A percentile compares a stretch with the other conserved stretches of the same genome.
Conservation (phyloP, 2,329 filamentous ascomycete genomes). For the Fusarium compactum region DNA sequence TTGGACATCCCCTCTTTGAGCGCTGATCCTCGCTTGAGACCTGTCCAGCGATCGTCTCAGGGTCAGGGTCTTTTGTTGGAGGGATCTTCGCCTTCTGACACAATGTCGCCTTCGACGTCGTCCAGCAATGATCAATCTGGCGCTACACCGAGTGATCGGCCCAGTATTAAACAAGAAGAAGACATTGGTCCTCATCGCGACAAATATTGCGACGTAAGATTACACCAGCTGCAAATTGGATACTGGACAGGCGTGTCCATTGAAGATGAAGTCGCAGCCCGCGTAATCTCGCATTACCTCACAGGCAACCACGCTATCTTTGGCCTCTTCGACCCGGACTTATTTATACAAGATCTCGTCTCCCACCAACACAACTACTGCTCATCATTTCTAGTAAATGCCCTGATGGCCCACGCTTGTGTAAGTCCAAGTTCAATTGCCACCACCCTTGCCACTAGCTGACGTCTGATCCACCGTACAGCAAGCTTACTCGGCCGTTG, state of each 20-base stretch:
- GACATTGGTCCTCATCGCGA: background rate
- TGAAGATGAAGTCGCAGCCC: slow-evolving; percentile 47
- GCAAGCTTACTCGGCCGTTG: slow-evolving; percentile 28
- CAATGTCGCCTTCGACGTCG: slow-evolving; percentile 20
- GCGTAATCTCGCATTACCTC: slow-evolving; percentile 51
- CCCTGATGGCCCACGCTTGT: slow-evolving; percentile 51
- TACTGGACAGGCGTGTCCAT: slow-evolving; percentile 52
- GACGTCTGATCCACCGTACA: slow-evolving; percentile 1
- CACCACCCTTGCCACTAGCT: slow-evolving; percentile 2
- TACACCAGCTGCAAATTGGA: slow-evolving; percentile 35
- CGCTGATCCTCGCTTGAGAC: slow-evolving; percentile 9
- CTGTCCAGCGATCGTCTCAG: background rate
- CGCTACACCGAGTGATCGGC: slow-evolving; percentile 15
- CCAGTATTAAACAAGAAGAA: slow-evolving; percentile 3
- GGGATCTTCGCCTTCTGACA: slow-evolving; percentile 24
- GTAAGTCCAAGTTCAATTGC: slow-evolving; percentile 38
- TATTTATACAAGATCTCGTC: slow-evolving; percentile 52
- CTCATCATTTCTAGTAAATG: slow-evolving; percentile 50
- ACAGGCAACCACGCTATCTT: slow-evolving; percentile 52
- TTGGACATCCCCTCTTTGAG: slow-evolving; percentile 21
- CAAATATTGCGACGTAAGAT: slow-evolving; percentile 11
- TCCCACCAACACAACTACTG: slow-evolving; percentile 43
- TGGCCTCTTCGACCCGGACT: slow-evolving; percentile 51
- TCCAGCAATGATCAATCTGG: slow-evolving; percentile 9
- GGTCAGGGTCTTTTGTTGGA: background rate